phyloP scores from a whole-genome alignment of 768 basidiomycete genomes.

The Clavulina sp. region DNA sequence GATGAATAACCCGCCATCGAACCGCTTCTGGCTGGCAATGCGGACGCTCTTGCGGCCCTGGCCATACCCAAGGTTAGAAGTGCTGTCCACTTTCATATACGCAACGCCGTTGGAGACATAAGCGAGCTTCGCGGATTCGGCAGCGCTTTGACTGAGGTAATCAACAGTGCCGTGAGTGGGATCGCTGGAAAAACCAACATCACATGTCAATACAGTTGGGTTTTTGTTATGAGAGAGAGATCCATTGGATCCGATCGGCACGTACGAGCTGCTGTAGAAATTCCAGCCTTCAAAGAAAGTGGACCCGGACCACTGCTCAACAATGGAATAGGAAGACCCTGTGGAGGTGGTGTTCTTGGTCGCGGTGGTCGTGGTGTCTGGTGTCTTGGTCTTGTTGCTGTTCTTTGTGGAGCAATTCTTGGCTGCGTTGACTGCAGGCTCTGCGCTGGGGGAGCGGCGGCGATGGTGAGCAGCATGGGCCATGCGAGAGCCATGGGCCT shows the following conservation, averaged over 20 bases:
- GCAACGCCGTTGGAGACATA: slow-evolving; percentile 45
- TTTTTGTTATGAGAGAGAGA: background rate
- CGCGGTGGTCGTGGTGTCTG: background rate
- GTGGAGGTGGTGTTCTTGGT: background rate
- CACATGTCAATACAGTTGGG: background rate
- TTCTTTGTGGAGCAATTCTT: background rate
- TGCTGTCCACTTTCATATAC: slow-evolving; percentile 46
- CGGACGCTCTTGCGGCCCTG: slow-evolving; percentile 27
- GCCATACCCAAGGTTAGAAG: slow-evolving; percentile 29
- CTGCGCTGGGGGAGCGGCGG: background rate
- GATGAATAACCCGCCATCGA: background rate
- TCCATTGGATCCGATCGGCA: background rate
- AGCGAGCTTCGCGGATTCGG: slow-evolving; percentile 36
- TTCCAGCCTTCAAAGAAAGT: background rate
- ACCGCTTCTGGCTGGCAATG: background rate
- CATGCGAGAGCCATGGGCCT: background rate
- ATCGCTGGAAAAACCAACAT: slow-evolving; percentile 30
- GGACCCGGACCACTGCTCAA: background rate
- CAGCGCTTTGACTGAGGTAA: slow-evolving; percentile 33
- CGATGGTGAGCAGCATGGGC: background rate
- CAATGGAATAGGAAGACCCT: background rate
- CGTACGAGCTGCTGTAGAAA: background rate
- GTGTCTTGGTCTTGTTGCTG: background rate
- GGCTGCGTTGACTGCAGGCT: background rate
- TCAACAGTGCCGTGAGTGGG: slow-evolving; percentile 57